Evolutionary conservation across 371 early-diverging fungal species (phyloP).

Genomic region (Smittium mucronatum): DNA sequence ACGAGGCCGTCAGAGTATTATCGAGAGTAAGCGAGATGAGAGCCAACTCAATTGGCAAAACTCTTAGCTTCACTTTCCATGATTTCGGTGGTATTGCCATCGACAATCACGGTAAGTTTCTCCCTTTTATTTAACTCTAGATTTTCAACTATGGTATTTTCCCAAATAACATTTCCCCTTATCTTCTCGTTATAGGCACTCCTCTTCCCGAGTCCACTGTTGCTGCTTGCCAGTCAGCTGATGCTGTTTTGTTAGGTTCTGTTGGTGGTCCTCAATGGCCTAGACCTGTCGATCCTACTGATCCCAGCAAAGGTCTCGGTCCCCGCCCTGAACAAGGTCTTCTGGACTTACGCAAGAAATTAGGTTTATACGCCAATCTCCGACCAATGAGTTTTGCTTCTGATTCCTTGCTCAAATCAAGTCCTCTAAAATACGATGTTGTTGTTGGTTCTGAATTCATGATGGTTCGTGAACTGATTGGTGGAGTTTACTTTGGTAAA

Average conservation of each 20-base stretch:
- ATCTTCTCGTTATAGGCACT: too few relatives aligned
- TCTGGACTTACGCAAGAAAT: conserved; percentile 73
- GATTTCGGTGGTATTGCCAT: conserved; percentile 87
- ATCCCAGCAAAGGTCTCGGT: conserved; percentile 42
- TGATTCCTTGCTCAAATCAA: conserved; percentile 57
- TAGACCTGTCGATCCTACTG: conserved; percentile 35
- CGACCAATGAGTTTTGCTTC: conserved; percentile 89
- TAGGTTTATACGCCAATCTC: conserved; percentile 89
- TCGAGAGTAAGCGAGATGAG: conserved; percentile 54
- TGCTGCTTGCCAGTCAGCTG: conserved; percentile 62
- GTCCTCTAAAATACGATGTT: conserved; percentile 80
- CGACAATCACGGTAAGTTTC: conserved; percentile 58
- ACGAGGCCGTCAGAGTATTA: conserved; percentile 79
- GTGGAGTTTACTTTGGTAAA: conserved; percentile 95
- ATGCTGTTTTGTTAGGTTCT: conserved; percentile 89
- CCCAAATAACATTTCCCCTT: too few relatives aligned
- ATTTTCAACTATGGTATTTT: too few relatives aligned
- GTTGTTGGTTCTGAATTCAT: conserved; percentile 81
- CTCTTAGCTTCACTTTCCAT: conserved; percentile 59
- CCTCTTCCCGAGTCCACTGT: conserved; percentile 59
- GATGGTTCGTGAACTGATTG: conserved; percentile 86
- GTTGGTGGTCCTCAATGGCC: conserved; percentile 96
- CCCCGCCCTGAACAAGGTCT: conserved; percentile 92
- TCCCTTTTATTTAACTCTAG: too few relatives aligned
- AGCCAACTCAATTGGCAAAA: conserved; percentile 38